phyloP scores from a whole-genome alignment of 345 rosid species.

The Draba incana region DNA sequence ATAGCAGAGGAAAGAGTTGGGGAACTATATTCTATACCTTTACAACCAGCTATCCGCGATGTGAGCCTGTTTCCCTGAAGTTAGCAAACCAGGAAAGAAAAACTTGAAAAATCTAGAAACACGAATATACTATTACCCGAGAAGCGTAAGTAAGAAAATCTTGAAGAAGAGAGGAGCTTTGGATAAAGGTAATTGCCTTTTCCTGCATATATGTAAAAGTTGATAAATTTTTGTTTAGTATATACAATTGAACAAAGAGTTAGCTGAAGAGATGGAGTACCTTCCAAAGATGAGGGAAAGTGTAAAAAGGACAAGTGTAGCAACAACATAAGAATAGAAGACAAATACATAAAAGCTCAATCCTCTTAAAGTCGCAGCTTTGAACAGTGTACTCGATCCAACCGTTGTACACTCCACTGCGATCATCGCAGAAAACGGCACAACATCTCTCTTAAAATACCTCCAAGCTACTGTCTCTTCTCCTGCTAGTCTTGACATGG shows the following conservation, averaged over 20 bases:
- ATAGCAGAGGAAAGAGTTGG: constrained; percentile 42
- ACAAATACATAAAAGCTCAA: constrained; percentile 57
- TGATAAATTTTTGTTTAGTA: neutral
- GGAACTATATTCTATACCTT: constrained; percentile 40
- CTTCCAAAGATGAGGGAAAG: constrained; percentile 36
- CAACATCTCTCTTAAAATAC: constrained; percentile 22
- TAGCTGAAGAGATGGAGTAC: constrained; percentile 23
- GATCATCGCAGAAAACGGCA: constrained; percentile 51
- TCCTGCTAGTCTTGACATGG: constrained; percentile 4
- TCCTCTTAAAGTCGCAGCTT: constrained; percentile 56
- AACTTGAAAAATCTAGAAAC: neutral
- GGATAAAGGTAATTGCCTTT: constrained; percentile 28
- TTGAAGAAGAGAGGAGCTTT: constrained; percentile 40
- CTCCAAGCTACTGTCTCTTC: constrained; percentile 27
- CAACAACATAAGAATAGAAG: constrained; percentile 55
- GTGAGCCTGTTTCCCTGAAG: constrained; percentile 29
- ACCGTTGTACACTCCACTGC: constrained; percentile 57
- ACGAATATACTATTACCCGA: constrained; percentile 26
- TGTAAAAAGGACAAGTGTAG: constrained; percentile 50
- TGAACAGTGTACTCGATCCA: constrained; percentile 44
- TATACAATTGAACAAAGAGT: constrained; percentile 27
- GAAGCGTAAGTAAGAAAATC: constrained; percentile 35
- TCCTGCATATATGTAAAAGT: constrained; percentile 15
- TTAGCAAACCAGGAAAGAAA: neutral
- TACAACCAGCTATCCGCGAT: constrained; percentile 35